phyloP scores from a whole-genome alignment of 805 yeast genomes.

The Kodamaea laetipori region DNA sequence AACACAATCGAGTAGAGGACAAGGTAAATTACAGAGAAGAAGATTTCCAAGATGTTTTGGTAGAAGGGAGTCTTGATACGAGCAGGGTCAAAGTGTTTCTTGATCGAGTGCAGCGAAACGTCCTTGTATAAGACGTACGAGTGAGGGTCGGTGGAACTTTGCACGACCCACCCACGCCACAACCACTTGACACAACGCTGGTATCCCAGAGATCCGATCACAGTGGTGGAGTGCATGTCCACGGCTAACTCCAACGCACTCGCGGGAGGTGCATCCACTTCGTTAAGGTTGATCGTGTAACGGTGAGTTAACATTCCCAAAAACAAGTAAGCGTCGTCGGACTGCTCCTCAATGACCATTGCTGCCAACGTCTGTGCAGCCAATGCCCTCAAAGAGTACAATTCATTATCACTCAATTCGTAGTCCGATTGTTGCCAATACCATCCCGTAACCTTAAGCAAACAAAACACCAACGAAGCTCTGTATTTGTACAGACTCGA shows the following conservation, averaged over 20 bases:
- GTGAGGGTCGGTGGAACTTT: conserved; percentile 66
- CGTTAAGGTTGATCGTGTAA: conserved; percentile 64
- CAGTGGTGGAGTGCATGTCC: conserved; percentile 76
- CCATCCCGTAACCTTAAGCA: conserved; percentile 80
- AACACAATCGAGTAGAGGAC: conserved; percentile 62
- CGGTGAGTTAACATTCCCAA: conserved; percentile 77
- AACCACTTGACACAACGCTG: conserved; percentile 87
- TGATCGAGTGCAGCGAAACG: conserved; percentile 53
- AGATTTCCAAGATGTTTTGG: conserved; percentile 73
- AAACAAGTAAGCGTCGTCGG: conserved; percentile 62
- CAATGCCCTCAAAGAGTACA: conserved; percentile 58
- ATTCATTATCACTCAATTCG: conserved; percentile 68
- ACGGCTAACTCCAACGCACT: conserved; percentile 84
- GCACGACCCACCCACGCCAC: conserved; percentile 93
- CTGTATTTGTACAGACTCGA: conserved; percentile 63
- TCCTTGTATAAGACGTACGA: conserved; percentile 67
- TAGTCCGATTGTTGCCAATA: conserved; percentile 57
- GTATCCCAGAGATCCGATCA: conserved; percentile 79
- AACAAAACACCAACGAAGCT: conserved; percentile 66
- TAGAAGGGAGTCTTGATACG: conserved; percentile 83
- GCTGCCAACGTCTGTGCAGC: conserved; percentile 80
- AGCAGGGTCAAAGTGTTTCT: conserved; percentile 75
- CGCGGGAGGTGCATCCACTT: conserved; percentile 61
- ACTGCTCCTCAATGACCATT: conserved; percentile 62
- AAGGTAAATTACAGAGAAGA: conserved; percentile 65